Percentiles rank a stretch among this genome's conserved stretches.
phyloP scores from a whole-genome alignment of 2,329 filamentous ascomycete species.

The Penicillium sclerotiorum region DNA sequence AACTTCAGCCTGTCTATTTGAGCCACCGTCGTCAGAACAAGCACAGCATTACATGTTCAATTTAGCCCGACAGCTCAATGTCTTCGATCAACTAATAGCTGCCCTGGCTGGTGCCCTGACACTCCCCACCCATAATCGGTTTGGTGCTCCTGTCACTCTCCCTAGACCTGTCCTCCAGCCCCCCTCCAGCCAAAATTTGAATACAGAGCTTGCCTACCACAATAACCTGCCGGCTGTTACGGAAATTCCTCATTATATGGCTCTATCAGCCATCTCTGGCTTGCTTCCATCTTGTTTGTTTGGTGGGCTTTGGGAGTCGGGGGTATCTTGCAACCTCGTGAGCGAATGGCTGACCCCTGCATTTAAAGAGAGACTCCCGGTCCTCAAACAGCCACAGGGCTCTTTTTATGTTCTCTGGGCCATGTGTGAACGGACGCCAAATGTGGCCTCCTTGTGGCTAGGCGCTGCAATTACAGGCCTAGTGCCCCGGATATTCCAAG shows the following conservation, averaged over 20 bases:
- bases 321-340: background rate
- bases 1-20: background rate
- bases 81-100: constrained; percentile 17
- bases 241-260: background rate
- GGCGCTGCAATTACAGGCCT: constrained; percentile 3
- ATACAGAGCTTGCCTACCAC: background rate
- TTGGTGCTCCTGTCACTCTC: constrained; percentile 12
- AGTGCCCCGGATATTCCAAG: constrained; percentile 3
- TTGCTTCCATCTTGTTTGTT: background rate
- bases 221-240: background rate
- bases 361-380: background rate
- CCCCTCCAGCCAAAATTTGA: background rate
- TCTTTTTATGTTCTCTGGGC: background rate
- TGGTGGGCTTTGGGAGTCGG: background rate
- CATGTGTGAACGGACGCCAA: constrained; percentile 1
- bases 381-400: background rate
- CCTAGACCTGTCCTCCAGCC: constrained; percentile 1
- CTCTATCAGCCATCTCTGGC: background rate
- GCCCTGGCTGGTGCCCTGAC: constrained; percentile 14
- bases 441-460: constrained; percentile 3
- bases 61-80: constrained; percentile 13
- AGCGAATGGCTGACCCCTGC: background rate
- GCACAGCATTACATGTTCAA: constrained; percentile 16
- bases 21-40: constrained; percentile 11
- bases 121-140: constrained; percentile 13